Conservation (phyloP, 345 rosid genomes). For the Sisymbrium irio region DNA sequence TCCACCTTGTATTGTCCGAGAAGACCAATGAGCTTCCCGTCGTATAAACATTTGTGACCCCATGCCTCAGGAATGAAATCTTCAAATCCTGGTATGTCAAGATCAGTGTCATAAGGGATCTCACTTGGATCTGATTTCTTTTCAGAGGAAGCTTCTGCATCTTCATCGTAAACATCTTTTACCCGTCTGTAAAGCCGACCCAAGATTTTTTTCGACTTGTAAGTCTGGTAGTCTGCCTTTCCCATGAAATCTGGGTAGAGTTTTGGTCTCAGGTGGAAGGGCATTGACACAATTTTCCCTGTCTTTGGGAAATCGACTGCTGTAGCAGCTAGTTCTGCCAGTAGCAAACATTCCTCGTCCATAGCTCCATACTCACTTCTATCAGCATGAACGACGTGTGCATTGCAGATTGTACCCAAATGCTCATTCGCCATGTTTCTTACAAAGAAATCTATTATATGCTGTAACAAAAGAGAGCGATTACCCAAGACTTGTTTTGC, state of each 20-base stretch:
- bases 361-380: constrained; percentile 62
- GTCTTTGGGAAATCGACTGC: constrained; percentile 96
- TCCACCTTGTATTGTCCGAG: constrained; percentile 74
- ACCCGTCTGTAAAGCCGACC: constrained; percentile 74
- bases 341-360: constrained; percentile 60
- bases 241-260: constrained; percentile 92
- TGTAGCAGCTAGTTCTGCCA: constrained; percentile 84
- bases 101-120: constrained; percentile 60
- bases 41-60: constrained; percentile 70
- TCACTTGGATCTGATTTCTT: constrained; percentile 36
- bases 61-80: constrained; percentile 69
- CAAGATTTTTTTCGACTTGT: constrained; percentile 65
- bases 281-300: constrained; percentile 73
- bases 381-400: constrained; percentile 89
- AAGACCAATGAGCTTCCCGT: constrained; percentile 73
- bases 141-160: constrained; percentile 41
- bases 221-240: constrained; percentile 64
- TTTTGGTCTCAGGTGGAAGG: constrained; percentile 59
- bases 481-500: constrained; percentile 13
- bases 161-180: constrained; percentile 56
- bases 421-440: constrained; percentile 67
- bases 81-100: constrained; percentile 56
- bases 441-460: constrained; percentile 71
- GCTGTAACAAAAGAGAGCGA: constrained; percentile 44
- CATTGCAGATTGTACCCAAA: constrained; percentile 75